These are phyloP conservation scores for Wickerhamomyces canadensis DNA, from an alignment of 805 yeast genomes.

Conservation along the genomic window DNA sequence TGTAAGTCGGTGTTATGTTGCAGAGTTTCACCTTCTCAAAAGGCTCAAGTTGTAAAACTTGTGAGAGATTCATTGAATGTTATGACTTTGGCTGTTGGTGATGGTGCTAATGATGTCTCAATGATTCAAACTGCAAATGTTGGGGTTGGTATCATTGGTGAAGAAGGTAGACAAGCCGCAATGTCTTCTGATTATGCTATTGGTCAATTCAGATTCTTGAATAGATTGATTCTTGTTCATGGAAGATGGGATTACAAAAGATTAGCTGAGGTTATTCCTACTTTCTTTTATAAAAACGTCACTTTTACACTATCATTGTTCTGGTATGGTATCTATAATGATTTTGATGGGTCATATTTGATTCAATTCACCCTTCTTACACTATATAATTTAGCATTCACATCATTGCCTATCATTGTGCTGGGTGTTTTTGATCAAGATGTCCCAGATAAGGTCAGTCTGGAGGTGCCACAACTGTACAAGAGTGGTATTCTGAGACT, in stretches of 20 bases:
- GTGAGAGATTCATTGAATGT: slow-evolving; percentile 73
- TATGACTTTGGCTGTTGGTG: slow-evolving; percentile 85
- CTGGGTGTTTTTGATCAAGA: slow-evolving; percentile 80
- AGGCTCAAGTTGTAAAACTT: slow-evolving; percentile 74
- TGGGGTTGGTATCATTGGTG: slow-evolving; percentile 89
- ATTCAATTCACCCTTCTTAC: slow-evolving; percentile 74
- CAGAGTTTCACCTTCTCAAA: slow-evolving; percentile 84
- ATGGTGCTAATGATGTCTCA: slow-evolving; percentile 86
- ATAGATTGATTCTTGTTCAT: slow-evolving; percentile 64
- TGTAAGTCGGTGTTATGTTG: slow-evolving; percentile 82
- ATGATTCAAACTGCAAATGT: slow-evolving; percentile 87
- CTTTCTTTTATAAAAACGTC: slow-evolving; percentile 75
- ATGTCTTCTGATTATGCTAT: slow-evolving; percentile 86
- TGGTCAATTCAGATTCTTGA: slow-evolving; percentile 73
- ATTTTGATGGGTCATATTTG: slow-evolving; percentile 76
- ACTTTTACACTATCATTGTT: slow-evolving; percentile 68
- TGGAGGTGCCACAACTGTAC: slow-evolving; percentile 72
- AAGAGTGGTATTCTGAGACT: slow-evolving; percentile 63
- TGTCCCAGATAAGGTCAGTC: slow-evolving; percentile 61
- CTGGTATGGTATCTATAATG: slow-evolving; percentile 72
- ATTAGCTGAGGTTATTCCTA: slow-evolving; percentile 77
- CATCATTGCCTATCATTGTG: slow-evolving; percentile 75
- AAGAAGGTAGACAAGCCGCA: slow-evolving; percentile 85
- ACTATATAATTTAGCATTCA: slow-evolving; percentile 79
- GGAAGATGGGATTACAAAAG: slow-evolving; percentile 87